Conservation (phyloP, 805 yeast genomes). For the Candida pseudoglaebosa region DNA sequence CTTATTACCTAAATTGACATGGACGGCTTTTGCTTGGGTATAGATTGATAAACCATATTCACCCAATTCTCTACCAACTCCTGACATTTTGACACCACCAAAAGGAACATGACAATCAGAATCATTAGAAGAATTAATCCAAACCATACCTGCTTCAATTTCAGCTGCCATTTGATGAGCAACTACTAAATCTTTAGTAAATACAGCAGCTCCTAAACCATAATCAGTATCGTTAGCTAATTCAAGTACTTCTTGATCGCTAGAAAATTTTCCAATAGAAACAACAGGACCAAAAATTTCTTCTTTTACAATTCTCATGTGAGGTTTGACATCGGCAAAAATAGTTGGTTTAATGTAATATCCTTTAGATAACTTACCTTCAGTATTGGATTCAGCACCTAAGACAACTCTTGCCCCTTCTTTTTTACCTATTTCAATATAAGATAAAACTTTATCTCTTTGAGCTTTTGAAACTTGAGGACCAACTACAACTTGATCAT, state of each 20-base stretch:
- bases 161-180: slow-evolving; percentile 63
- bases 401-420: slow-evolving; percentile 41
- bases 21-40: slow-evolving; percentile 74
- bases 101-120: slow-evolving; percentile 52
- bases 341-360: slow-evolving; percentile 73
- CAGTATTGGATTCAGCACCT: slow-evolving; percentile 42
- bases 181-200: slow-evolving; percentile 60
- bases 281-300: slow-evolving; percentile 91
- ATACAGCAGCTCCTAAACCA: slow-evolving; percentile 81
- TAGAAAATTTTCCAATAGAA: slow-evolving; percentile 57
- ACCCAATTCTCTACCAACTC: slow-evolving; percentile 80
- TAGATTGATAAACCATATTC: slow-evolving; percentile 66
- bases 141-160: slow-evolving; percentile 41
- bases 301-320: slow-evolving; percentile 65
- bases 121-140: slow-evolving; percentile 46
- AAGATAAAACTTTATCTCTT: slow-evolving; percentile 46
- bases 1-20: slow-evolving; percentile 57
- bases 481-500: slow-evolving; percentile 47
- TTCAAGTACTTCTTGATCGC: slow-evolving; percentile 63
- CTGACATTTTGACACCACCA: slow-evolving; percentile 78
- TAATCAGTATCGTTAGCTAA: slow-evolving; percentile 71
- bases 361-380: slow-evolving; percentile 44
- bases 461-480: slow-evolving; percentile 60
- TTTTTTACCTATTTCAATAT: slow-evolving; percentile 40
- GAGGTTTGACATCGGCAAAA: slow-evolving; percentile 63